A percentile compares a stretch with the other conserved stretches of the same genome.
Conservation (phyloP, 148 eudicot species). For the Chenopodium berlandieri region DNA sequence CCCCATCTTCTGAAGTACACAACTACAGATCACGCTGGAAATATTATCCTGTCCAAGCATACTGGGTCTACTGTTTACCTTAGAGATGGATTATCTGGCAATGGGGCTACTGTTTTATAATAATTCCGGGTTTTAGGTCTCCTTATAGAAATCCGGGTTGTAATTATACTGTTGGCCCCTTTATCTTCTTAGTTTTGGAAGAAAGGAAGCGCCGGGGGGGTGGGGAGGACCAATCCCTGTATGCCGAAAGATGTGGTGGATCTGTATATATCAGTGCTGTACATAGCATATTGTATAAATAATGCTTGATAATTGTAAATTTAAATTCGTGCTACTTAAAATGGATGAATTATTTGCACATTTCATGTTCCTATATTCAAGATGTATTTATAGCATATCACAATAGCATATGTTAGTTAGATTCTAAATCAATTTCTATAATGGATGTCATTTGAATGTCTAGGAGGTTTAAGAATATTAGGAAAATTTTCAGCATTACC, state of each 20-base stretch:
- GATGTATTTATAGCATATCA: too few species aligned
- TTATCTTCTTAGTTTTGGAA: background rate
- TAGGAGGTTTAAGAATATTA: too few species aligned
- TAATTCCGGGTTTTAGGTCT: background rate
- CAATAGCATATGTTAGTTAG: too few species aligned
- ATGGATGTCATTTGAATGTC: too few species aligned
- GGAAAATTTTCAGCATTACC: too few species aligned
- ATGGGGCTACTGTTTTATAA: constrained; percentile 10
- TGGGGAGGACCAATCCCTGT: background rate
- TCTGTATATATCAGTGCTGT: too few species aligned
- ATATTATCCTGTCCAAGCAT: constrained; percentile 49
- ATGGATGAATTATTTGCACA: too few species aligned
- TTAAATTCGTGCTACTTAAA: too few species aligned
- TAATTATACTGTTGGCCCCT: background rate
- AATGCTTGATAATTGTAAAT: too few species aligned
- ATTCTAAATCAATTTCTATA: too few species aligned
- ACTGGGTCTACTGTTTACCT: constrained; percentile 31
- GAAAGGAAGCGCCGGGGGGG: background rate
- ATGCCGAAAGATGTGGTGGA: background rate
- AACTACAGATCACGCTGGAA: constrained; percentile 54
- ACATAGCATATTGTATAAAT: too few species aligned
- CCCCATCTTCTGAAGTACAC: constrained; percentile 43
- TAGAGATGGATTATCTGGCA: constrained; percentile 22
- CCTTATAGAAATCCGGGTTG: background rate
- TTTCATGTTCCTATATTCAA: too few species aligned